phyloP scores from a whole-genome alignment of 805 yeast species.

The Priceomyces melissophilus region DNA sequence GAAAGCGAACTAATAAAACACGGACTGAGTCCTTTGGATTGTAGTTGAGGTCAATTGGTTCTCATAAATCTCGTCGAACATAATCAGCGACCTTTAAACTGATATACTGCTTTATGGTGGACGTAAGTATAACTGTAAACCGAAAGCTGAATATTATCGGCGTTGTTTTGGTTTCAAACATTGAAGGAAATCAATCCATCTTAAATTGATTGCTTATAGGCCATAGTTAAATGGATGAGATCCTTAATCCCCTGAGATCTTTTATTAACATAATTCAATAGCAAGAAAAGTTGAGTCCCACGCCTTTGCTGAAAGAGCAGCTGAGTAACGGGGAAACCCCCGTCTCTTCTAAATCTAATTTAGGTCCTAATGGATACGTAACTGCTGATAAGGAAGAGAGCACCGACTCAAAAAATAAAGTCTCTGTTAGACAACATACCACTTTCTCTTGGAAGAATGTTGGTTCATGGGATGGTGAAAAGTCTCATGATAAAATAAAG shows the following conservation, averaged over 20 bases:
- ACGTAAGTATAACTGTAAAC: neutral
- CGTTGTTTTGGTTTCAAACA: neutral
- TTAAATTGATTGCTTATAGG: neutral
- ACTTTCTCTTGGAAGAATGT: slow-evolving; percentile 41
- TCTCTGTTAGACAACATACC: slow-evolving; percentile 23
- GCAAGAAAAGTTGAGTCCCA: neutral
- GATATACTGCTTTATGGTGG: neutral
- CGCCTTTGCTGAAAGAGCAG: neutral
- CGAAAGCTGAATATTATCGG: neutral
- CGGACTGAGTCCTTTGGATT: neutral
- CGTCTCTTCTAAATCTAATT: too few relatives aligned
- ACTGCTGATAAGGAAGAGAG: too few relatives aligned
- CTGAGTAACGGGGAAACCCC: neutral
- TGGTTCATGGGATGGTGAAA: slow-evolving; percentile 33
- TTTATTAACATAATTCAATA: neutral
- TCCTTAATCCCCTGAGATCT: neutral
- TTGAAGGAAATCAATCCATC: neutral
- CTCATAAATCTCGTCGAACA: neutral
- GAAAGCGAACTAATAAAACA: neutral
- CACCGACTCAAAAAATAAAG: slow-evolving; percentile 14
- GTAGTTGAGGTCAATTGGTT: neutral
- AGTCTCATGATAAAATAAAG: slow-evolving; percentile 20
- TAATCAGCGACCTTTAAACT: neutral
- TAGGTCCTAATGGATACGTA: too few relatives aligned
- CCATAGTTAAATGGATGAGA: neutral